Evolutionary conservation across 768 basidiomycete species (phyloP).

Genomic region (Leccinum pellstonianum): DNA sequence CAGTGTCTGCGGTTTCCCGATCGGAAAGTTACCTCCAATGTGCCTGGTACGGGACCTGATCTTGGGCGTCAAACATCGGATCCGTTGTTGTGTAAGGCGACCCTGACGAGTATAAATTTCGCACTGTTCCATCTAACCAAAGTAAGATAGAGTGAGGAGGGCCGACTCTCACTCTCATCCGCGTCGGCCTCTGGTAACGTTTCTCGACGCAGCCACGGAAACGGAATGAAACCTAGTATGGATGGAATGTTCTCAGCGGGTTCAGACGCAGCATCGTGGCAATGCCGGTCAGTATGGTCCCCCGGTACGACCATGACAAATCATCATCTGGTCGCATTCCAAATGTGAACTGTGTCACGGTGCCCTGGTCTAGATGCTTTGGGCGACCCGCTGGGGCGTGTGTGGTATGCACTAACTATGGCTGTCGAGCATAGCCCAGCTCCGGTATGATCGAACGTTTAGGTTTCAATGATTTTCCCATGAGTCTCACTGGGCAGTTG

Average conservation of each 20-base stretch:
- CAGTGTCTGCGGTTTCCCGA: constrained; percentile 26
- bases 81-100: constrained; percentile 16
- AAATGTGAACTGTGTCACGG: constrained; percentile 2
- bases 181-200: constrained; percentile 10
- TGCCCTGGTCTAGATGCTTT: constrained; percentile 9
- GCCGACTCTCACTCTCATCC: constrained; percentile 19
- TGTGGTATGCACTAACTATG: constrained; percentile 18
- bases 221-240: constrained; percentile 19
- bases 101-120: constrained; percentile 27
- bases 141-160: constrained; percentile 25
- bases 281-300: constrained; percentile 16
- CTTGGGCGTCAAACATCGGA: constrained; percentile 19
- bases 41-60: constrained; percentile 35
- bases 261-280: constrained; percentile 22
- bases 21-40: constrained; percentile 23
- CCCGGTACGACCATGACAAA: constrained; percentile 13
- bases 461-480: constrained; percentile 15
- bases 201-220: constrained; percentile 22
- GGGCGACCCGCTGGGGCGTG: constrained; percentile 8
- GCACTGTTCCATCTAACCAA: constrained; percentile 29
- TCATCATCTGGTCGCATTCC: constrained; percentile 7
- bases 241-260: constrained; percentile 13
- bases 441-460: constrained; percentile 33
- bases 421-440: constrained; percentile 28
- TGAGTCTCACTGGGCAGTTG: background rate